Evolutionary conservation across 2,329 filamentous ascomycete genomes (phyloP), one percentile per base, ranked within the genome.

Genomic region (Achaetomium macrosporum): DNA sequence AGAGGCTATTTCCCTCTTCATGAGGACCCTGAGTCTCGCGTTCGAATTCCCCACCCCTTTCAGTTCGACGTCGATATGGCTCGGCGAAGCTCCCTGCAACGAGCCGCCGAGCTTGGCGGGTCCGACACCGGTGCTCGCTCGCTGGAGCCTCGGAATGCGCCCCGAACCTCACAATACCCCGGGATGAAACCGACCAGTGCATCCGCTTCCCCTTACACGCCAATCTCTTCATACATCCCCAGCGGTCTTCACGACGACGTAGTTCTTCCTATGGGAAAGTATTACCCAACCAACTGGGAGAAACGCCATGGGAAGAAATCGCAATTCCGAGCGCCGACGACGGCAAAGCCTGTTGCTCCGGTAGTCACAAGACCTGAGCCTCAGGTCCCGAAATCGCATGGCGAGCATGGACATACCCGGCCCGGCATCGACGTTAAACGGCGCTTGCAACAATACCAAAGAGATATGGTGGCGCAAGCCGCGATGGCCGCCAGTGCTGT

Each of bases 211-310:
- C 71, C 39, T 11, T 20, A 69, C 58, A 74, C 73, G 7, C 74
- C 76, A 7, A 71, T 79, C 35, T 67, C 76, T 9, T 77, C 77
- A 1, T 80, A 79, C 55, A 69, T 76, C 31, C 76, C 77, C 7
- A 73, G 72, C 25, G 77, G 76, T 2, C 68, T 45, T 16, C 53
- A 74, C 36, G 72, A 76, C 46, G 73, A 74, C 36, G 71, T 66
- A 35, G 66, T 72, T 4, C 66, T 81, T 31, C 77, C 80, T 0
- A 71, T 82, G 67, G 81, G 81, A 20, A 84, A 83, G 66, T 84
- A 84, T 60, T 82, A 84, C 54, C 81, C 81, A 0, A 76, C 78
- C 25, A 83, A 83, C 65, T 84, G 82, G 60, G 77, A 81, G 58
- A 70, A 68, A 29, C 64, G 70, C 46, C 68, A 58, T 12, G 51